Evolutionary conservation across 345 rosid species (phyloP).

Genomic region (Citropsis articulata): DNA sequence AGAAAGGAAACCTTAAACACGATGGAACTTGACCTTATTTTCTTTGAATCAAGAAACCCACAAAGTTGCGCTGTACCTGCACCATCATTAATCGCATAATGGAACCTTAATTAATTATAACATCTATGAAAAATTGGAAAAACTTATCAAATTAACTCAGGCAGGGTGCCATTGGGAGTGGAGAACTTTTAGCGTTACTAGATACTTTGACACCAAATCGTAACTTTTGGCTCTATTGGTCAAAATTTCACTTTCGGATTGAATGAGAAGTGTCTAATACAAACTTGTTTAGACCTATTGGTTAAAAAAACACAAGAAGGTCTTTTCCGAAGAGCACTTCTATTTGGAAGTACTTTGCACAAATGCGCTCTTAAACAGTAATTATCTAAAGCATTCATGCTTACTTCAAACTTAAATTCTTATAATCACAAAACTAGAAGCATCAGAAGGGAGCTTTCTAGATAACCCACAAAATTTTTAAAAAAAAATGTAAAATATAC

Average conservation of each 20-base stretch:
- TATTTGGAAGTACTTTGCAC: not conserved
- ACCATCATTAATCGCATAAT: constrained; percentile 12
- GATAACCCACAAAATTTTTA: not conserved
- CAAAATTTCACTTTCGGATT: not conserved
- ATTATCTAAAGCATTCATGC: not conserved
- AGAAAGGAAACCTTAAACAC: not conserved
- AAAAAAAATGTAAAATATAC: not conserved
- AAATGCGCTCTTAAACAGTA: not conserved
- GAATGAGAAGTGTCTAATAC: not conserved
- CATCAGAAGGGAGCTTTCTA: not conserved
- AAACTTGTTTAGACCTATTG: not conserved
- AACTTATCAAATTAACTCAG: not conserved
- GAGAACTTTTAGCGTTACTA: not conserved
- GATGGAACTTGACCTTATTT: constrained; percentile 55
- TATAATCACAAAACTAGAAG: not conserved
- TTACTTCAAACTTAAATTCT: not conserved
- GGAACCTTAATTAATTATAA: not conserved
- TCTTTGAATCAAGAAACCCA: constrained; percentile 80
- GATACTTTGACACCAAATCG: too few species aligned
- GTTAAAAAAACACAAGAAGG: not conserved
- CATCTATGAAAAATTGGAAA: not conserved
- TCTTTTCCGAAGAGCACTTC: not conserved
- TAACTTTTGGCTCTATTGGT: not conserved
- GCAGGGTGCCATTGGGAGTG: not conserved
- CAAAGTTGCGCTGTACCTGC: constrained; percentile 83